Conservation (phyloP, 257 asterid species). For the Nicotiana undulata region DNA sequence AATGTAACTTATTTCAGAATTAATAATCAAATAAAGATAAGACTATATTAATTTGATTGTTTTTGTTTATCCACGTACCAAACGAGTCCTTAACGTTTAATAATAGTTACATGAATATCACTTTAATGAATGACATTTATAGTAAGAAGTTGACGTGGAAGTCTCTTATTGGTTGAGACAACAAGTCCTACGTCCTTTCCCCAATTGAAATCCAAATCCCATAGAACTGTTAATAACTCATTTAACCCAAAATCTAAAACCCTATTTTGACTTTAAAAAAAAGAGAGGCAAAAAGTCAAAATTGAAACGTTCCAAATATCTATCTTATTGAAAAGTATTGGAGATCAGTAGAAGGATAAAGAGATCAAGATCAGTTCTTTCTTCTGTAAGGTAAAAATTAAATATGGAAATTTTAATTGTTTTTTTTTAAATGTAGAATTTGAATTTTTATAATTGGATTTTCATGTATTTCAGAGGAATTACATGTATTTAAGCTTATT, state of each 20-base stretch:
- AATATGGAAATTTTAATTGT: neutral
- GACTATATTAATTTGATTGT: too few relatives aligned
- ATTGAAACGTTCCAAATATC: neutral
- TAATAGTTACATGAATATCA: too few relatives aligned
- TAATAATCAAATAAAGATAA: too few relatives aligned
- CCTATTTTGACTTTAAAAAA: neutral
- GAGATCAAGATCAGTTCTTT: neutral
- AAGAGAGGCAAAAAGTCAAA: neutral
- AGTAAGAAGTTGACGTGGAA: neutral
- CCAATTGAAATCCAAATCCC: neutral
- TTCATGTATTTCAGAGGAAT: neutral
- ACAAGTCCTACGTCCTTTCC: neutral
- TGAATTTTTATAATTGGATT: neutral
- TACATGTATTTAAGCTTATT: neutral
- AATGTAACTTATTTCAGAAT: accelerated
- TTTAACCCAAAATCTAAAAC: neutral
- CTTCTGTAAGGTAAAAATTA: neutral
- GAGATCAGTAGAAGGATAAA: neutral
- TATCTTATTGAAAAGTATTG: neutral
- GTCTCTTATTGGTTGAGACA: neutral
- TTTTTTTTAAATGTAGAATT: neutral
- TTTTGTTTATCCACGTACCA: too few relatives aligned
- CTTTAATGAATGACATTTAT: neutral
- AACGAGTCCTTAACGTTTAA: too few relatives aligned
- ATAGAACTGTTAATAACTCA: neutral